Conservation (phyloP, 306 rosid genomes). For the Corylus americana region DNA sequence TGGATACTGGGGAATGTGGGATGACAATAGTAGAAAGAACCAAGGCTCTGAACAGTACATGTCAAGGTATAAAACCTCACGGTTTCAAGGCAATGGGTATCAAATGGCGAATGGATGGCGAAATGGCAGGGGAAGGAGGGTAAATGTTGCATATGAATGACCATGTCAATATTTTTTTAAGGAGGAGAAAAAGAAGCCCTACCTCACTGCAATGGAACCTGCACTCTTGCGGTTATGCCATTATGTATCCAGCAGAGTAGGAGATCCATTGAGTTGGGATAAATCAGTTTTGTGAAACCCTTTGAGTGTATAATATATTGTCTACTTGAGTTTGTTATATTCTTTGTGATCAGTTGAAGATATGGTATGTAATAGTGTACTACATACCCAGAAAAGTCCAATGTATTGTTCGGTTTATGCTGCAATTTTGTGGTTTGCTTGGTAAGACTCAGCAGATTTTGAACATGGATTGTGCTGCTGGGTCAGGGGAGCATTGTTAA, state of each 20-base stretch:
- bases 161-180: no score
- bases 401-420: not conserved
- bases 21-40: constrained; percentile 36
- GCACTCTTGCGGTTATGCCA: constrained; percentile 21
- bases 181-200: not conserved
- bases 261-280: constrained; percentile 32
- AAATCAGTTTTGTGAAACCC: constrained; percentile 30
- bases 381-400: not conserved
- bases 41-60: constrained; percentile 28
- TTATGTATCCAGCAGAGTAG: constrained; percentile 18
- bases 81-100: constrained; percentile 40
- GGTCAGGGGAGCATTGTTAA: not conserved
- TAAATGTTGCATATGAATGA: constrained; percentile 29
- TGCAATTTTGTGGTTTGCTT: not conserved
- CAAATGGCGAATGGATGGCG: constrained; percentile 49
- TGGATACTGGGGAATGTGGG: constrained; percentile 40
- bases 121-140: constrained; percentile 47
- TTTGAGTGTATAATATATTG: constrained; percentile 14
- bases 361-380: not conserved
- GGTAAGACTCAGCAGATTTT: constrained; percentile 1
- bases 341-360: constrained; percentile 3
- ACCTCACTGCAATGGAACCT: constrained; percentile 29
- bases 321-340: not conserved
- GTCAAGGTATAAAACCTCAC: constrained; percentile 41
- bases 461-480: not conserved